Percentiles rank a stretch among this genome's conserved stretches.
These are phyloP conservation scores for Ophiostoma fasciatum DNA, from an alignment of 2,329 filamentous ascomycete species.

Conservation along the genomic window DNA sequence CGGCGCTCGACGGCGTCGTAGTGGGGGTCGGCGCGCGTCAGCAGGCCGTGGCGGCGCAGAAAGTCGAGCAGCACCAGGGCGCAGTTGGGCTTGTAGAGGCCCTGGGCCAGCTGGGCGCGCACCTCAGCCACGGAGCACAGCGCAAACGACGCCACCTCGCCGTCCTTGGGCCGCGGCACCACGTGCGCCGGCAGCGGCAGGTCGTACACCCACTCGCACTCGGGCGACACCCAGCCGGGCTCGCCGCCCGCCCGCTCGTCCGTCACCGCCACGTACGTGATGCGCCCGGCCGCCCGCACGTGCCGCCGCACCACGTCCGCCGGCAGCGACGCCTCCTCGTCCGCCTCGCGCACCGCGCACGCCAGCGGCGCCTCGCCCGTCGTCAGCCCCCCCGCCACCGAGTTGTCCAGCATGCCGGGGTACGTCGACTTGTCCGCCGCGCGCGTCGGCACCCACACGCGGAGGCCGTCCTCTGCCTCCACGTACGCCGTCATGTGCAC, in stretches of 20 bases:
- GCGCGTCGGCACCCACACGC: conserved; percentile 73
- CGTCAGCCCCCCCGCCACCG: conserved; percentile 70
- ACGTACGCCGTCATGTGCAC: conserved; percentile 70
- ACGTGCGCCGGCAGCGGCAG: conserved; percentile 55
- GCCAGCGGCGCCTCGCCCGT: conserved; percentile 69
- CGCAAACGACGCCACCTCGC: conserved; percentile 76
- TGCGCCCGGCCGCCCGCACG: conserved; percentile 46
- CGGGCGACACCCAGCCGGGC: conserved; percentile 69
- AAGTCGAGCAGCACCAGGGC: conserved; percentile 76
- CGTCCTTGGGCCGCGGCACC: conserved; percentile 63
- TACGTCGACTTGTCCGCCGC: conserved; percentile 73
- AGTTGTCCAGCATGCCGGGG: conserved; percentile 86
- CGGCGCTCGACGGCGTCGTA: conserved; percentile 61
- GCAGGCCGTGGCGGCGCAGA: conserved; percentile 68
- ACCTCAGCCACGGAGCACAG: conserved; percentile 62
- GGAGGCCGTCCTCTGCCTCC: conserved; percentile 37
- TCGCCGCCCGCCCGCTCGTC: conserved; percentile 66
- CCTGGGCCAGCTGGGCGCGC: conserved; percentile 49
- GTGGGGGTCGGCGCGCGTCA: conserved; percentile 60
- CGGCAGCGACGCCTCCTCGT: conserved; percentile 75
- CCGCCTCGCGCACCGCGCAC: conserved; percentile 69
- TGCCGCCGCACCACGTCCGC: conserved; percentile 49
- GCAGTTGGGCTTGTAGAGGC: conserved; percentile 89
- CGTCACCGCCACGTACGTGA: conserved; percentile 77
- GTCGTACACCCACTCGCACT: conserved; percentile 86